These are phyloP conservation scores for Phytophthora crassamura DNA, from an alignment of 352 stramenopile species.

Conservation along the genomic window DNA sequence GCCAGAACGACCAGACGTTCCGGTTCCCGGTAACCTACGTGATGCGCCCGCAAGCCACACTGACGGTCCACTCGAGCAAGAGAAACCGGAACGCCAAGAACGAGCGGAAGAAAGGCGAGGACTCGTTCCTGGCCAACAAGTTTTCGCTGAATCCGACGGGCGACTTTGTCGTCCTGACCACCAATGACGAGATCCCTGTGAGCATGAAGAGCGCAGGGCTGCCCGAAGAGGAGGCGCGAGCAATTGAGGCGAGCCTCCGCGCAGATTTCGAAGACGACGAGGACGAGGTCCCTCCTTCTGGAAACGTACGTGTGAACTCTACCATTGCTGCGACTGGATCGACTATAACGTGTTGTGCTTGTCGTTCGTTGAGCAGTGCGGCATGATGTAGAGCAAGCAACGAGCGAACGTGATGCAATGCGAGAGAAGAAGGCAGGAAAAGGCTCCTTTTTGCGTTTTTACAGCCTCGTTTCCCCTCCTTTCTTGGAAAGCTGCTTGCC, in stretches of 20 bases:
- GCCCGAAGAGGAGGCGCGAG: conserved; percentile 62
- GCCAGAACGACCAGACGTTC: conserved; percentile 70
- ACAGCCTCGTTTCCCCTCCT: conserved; percentile 5
- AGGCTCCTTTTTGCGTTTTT: conserved; percentile 17
- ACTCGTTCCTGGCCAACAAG: conserved; percentile 83
- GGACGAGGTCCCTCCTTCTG: conserved; percentile 54
- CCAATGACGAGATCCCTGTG: conserved; percentile 70
- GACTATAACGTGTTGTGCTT: conserved; percentile 3
- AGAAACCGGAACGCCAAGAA: conserved; percentile 81
- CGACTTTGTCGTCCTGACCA: conserved; percentile 72
- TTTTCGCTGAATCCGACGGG: conserved; percentile 75
- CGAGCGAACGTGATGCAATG: conserved; percentile 16
- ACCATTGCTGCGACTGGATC: conserved; percentile 4
- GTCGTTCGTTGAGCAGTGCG: conserved; percentile 30
- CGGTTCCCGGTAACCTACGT: conserved; percentile 72
- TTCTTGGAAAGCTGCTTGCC: conserved; percentile 31
- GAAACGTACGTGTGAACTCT: conserved; percentile 52
- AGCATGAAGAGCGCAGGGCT: conserved; percentile 72
- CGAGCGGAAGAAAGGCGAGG: conserved; percentile 73
- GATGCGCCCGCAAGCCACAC: conserved; percentile 70
- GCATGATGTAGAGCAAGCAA: conserved; percentile 40
- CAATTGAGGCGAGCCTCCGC: conserved; percentile 61
- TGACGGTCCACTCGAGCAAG: conserved; percentile 84
- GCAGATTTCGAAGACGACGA: conserved; percentile 60
- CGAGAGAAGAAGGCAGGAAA: conserved; percentile 26